Evolutionary conservation across 768 basidiomycete species (phyloP), one percentile per base, ranked within the genome.

Genomic region (Hypholoma sublateritium): DNA sequence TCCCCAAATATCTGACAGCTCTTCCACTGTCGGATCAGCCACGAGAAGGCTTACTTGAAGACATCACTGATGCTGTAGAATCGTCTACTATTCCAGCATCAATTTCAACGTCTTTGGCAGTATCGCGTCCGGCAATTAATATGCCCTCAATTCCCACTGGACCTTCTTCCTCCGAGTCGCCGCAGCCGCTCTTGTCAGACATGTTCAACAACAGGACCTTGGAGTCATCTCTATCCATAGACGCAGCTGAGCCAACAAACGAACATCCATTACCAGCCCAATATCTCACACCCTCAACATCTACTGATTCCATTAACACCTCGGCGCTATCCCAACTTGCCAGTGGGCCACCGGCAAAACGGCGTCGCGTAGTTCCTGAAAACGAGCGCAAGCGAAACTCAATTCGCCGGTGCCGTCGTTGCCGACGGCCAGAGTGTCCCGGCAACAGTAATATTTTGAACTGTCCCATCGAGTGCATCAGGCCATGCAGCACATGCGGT

Each of bases 401-500:
- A 5, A 35, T 22, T 2, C 25, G 28, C 1, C 9, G 3, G 11
- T 47, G 44, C 21, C 34, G 54, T 1, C 45, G 54, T 2, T 47
- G 54, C 22, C 1, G 13, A 1, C 12, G 4, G 13, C 17, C 45
- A 19, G 54, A 55, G 17, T 55, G 54, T 35, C 44, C 54, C 3
- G 54, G 54, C 7, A 47, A 47, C n/a, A 55, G 44, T 24, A 32
- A 55, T 21, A 55, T 55, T 36, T 25, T 55, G 16, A 36, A 36
- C 3, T 55, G 54, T 22, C 44, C 44, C 2, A 11, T 37, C 5
- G 14, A 13, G 16, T 55, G 54, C 28, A 55, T 44, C 21, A 44
- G 34, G 25, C 54, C 54, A 1, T 55, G 54, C 24, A 34, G 14
- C 2, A 47, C 45, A 19, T 55, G 54, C 36, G 5, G 14, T 16